Evolutionary conservation across 441 rosid genomes (phyloP).

Genomic region (Hypseocharis bilobata): DNA sequence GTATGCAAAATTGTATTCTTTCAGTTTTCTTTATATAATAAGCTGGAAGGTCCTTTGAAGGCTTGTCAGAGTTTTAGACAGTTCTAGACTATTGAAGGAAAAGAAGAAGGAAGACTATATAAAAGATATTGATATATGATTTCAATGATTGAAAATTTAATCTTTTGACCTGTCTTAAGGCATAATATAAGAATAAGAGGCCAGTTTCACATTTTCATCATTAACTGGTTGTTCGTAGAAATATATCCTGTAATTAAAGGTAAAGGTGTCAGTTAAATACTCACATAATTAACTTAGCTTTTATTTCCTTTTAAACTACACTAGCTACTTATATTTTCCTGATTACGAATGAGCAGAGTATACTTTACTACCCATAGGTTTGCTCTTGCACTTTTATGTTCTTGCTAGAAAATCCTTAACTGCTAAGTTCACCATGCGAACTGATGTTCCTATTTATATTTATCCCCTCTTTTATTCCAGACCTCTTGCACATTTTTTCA

Average conservation of each 20-base stretch:
- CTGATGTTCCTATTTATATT: not conserved
- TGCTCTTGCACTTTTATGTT: not conserved
- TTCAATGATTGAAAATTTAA: too few species aligned
- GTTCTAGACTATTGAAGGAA: not conserved
- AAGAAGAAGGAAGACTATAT: not conserved
- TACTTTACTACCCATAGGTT: not conserved
- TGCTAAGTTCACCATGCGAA: not conserved
- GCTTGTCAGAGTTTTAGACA: too few species aligned
- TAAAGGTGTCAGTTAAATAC: too few species aligned
- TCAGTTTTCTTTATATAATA: too few species aligned
- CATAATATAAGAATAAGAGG: too few species aligned
- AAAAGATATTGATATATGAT: not conserved
- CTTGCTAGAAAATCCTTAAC: not conserved
- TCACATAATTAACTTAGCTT: too few species aligned
- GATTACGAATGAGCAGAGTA: not conserved
- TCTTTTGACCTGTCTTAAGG: too few species aligned
- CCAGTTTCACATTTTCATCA: too few species aligned
- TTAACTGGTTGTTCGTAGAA: too few species aligned
- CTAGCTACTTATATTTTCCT: not conserved
- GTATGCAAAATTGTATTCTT: not conserved
- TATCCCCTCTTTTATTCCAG: slow-evolving; percentile 44
- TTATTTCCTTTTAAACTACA: not conserved
- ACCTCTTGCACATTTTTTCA: slow-evolving; percentile 76
- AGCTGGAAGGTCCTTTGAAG: too few species aligned
- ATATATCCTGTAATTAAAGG: too few species aligned